A percentile compares a stretch with the other conserved stretches of the same genome.
These are phyloP conservation scores for Tolypocladium paradoxum DNA, from an alignment of 2,329 filamentous ascomycete species.

Conservation along the genomic window DNA sequence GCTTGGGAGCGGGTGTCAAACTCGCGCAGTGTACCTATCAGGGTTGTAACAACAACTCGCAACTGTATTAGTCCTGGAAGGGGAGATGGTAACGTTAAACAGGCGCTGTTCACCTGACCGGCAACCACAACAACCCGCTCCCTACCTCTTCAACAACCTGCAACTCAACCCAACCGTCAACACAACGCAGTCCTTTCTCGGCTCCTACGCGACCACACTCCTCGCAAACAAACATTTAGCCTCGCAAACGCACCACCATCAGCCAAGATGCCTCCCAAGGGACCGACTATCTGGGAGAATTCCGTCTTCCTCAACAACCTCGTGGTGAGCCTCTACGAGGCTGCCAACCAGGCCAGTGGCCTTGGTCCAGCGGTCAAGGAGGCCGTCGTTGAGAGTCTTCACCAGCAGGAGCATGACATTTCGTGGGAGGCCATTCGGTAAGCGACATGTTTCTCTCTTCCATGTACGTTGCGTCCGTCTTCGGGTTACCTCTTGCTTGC, in stretches of 20 bases:
- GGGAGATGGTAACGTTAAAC: background rate
- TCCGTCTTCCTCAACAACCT: constrained; percentile 22
- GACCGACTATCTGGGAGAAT: constrained; percentile 19
- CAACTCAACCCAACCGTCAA: background rate
- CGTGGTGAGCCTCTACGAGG: constrained; percentile 20
- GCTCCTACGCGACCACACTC: background rate
- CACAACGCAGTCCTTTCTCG: background rate
- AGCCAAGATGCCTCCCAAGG: constrained; percentile 11
- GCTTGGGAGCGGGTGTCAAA: background rate
- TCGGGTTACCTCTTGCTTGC: background rate
- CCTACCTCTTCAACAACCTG: background rate
- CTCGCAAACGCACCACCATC: background rate
- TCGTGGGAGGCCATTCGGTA: constrained; percentile 37
- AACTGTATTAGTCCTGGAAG: background rate
- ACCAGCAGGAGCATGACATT: constrained; percentile 20
- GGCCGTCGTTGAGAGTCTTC: constrained; percentile 21
- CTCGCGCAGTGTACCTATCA: background rate
- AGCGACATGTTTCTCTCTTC: constrained; percentile 8
- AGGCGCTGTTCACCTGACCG: background rate
- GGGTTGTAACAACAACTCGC: background rate
- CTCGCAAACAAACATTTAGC: background rate
- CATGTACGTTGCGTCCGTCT: background rate
- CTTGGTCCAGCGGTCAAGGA: constrained; percentile 18
- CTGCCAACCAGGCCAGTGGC: constrained; percentile 12
- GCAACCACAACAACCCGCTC: background rate